Evolutionary conservation across 192 early-diverging fungal species (phyloP), one percentile per base, ranked within the genome.

Genomic region (Dissophora globulifera): DNA sequence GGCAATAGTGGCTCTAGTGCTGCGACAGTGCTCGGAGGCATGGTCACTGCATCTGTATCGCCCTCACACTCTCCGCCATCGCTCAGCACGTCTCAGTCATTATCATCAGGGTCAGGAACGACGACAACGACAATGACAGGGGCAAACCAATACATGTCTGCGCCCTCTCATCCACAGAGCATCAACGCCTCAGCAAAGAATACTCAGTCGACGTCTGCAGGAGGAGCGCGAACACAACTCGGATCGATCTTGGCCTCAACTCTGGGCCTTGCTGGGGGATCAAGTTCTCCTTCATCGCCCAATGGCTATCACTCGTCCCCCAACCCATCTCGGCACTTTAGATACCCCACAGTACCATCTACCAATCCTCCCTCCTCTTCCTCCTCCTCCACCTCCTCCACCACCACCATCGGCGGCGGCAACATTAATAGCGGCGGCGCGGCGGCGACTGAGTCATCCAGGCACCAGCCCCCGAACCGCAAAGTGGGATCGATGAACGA

Each of bases 221-320:
- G 48, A 19, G 23, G 27, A 20, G 56, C 62, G 4, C 62, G 71
- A 2, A 75, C 57, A 1, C 46, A 55, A 3, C 45, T 75, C 0
- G 71, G 71, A 61, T 55, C 57, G 0, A 58, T 60, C 22, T 40
- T 71, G 48, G 71, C 71, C 19, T 66, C 62, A 1, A 30, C 54
- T 2, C 45, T 75, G 11, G 71, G 71, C 19, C 46, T 33, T 19
- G 20, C 61, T 30, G 46, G 65, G 12, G 65, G 65, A 13, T 40
- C 56, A 55, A 35, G 48, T 25, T 56, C 43, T 26, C 61, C 69
- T 0, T 10, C 23, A 25, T 42, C 61, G 19, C 50, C 49, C 4
- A 33, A n/a, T n/a, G n/a, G n/a, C n/a, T n/a, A n/a, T n/a, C 19
- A 31, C 8, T 31, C 23, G 1, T 13, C 27, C 32, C 17, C 50